These are phyloP conservation scores for Cochlearia excelsa DNA, from an alignment of 345 rosid genomes.

Conservation along the genomic window DNA sequence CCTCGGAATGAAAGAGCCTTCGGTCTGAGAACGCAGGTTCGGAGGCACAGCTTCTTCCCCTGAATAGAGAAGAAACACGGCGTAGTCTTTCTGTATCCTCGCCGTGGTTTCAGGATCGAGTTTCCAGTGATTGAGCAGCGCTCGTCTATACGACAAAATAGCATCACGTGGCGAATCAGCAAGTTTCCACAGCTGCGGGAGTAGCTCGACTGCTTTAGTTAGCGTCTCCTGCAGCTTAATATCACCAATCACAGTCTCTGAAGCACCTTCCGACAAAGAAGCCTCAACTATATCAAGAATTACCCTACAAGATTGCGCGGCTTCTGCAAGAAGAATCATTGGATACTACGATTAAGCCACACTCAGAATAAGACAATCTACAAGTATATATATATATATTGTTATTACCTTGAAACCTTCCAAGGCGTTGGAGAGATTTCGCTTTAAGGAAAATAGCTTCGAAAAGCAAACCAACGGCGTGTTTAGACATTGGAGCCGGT, in stretches of 20 bases:
- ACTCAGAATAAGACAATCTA: too few relatives aligned
- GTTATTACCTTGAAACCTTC: slow-evolving; percentile 59
- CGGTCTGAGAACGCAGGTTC: slow-evolving; percentile 62
- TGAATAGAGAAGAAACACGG: slow-evolving; percentile 68
- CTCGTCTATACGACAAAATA: slow-evolving; percentile 61
- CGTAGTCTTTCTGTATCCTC: slow-evolving; percentile 70
- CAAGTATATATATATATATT: background rate
- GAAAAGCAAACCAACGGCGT: slow-evolving; percentile 65
- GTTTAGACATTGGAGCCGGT: slow-evolving; percentile 55
- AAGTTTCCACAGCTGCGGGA: slow-evolving; percentile 79
- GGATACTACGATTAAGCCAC: background rate
- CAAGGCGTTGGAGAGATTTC: slow-evolving; percentile 67
- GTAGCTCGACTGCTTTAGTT: slow-evolving; percentile 72
- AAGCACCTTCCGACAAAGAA: slow-evolving; percentile 70
- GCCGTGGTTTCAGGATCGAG: slow-evolving; percentile 60
- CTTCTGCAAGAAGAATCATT: slow-evolving; percentile 55
- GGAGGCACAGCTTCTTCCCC: slow-evolving; percentile 83
- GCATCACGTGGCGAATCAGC: slow-evolving; percentile 61
- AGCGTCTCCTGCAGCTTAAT: slow-evolving; percentile 74
- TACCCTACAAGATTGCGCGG: slow-evolving; percentile 79
- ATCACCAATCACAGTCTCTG: slow-evolving; percentile 63
- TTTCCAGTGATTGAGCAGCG: slow-evolving; percentile 69
- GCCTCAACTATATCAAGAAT: slow-evolving; percentile 79
- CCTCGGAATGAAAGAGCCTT: slow-evolving; percentile 63
- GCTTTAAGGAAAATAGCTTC: slow-evolving; percentile 85